Evolutionary conservation across 352 stramenopile genomes (phyloP), one percentile per base, ranked within the genome.

Genomic region (Globisporangium viniferum): DNA sequence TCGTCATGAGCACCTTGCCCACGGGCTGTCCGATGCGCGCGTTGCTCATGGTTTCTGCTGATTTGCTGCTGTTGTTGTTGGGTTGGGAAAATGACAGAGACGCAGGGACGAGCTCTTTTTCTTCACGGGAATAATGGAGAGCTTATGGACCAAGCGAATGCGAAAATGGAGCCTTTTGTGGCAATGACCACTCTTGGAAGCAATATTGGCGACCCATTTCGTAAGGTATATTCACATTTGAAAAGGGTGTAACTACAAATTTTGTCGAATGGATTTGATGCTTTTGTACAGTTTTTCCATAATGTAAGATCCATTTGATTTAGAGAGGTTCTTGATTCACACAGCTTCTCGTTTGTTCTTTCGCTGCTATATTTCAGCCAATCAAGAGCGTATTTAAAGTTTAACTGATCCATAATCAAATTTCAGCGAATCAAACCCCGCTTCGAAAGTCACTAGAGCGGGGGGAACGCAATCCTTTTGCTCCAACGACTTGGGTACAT

Each of bases 1-100:
- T 99, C 24, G 97, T 99, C 64, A 99, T 85, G 67, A 93, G 69
- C 39, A 94, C 85, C 73, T 96, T 92, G 72, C 83, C 84, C 69
- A 96, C 83, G 53, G 89, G 87, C 77, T 93, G 88, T 2, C 78
- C 76, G 71, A 94, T 94, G 66, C 86, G 84, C 51, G 68, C 65
- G 44, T 80, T 79, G 75, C 77, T 89, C 79, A 87, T 89, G 39
- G 44, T 61, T 35, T 22, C 70, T 29, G n/a, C 31, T 68, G 44
- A 1, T 49, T 10, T 51, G 5, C 15, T n/a, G 44, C 18, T 49
- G 20, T 20, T 49, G 44, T n/a, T 20, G 14, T 9, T 53, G 39
- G 46, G 60, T 44, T 8, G 41, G 48, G 10, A 35, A 53, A n/a
- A 18, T 33, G 29, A n/a, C 24, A 49, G 27, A 62, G 36, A 62